A percentile compares a stretch with the other conserved stretches of the same genome.
These are phyloP conservation scores for Berkeleyomyces rouxiae DNA, from an alignment of 2,329 filamentous ascomycete species.

Conservation along the genomic window DNA sequence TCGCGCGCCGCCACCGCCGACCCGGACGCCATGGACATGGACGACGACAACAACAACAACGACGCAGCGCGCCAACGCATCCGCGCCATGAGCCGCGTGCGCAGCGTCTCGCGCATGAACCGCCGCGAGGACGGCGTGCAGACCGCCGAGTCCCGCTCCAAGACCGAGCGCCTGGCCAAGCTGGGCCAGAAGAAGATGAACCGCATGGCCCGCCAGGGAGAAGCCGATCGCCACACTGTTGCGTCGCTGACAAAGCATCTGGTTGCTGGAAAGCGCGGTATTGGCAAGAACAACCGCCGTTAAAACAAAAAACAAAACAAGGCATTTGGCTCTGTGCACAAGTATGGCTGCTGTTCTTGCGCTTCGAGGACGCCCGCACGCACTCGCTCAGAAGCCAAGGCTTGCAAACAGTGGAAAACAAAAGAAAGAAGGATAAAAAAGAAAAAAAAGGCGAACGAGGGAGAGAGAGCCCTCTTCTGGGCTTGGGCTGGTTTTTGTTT, in stretches of 20 bases:
- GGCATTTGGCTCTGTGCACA: too few species aligned
- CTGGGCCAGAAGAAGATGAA: slow-evolving; percentile 97
- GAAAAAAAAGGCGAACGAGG: too few species aligned
- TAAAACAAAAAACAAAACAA: slow-evolving; percentile 23
- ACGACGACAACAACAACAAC: slow-evolving; percentile 21
- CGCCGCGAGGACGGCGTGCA: slow-evolving; percentile 62
- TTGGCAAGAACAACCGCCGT: slow-evolving; percentile 70
- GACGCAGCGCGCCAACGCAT: slow-evolving; percentile 38
- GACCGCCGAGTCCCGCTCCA: slow-evolving; percentile 47
- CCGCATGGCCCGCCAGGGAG: slow-evolving; percentile 89
- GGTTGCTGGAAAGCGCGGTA: slow-evolving; percentile 82
- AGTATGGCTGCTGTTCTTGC: too few species aligned
- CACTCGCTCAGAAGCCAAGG: not conserved
- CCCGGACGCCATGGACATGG: slow-evolving; percentile 61
- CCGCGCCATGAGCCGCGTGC: slow-evolving; percentile 50
- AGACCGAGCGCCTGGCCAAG: slow-evolving; percentile 77
- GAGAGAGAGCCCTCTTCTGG: not conserved
- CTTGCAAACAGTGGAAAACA: not conserved
- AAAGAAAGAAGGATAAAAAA: too few species aligned
- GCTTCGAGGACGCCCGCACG: not conserved
- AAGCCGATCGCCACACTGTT: slow-evolving; percentile 80
- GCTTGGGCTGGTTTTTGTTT: not conserved
- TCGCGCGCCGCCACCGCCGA: slow-evolving; percentile 46
- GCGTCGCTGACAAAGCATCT: slow-evolving; percentile 78
- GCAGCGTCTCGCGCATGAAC: slow-evolving; percentile 37